These are phyloP conservation scores for Rhizophagus sp. DNA, from an alignment of 192 early-diverging fungal species.

Conservation along the genomic window DNA sequence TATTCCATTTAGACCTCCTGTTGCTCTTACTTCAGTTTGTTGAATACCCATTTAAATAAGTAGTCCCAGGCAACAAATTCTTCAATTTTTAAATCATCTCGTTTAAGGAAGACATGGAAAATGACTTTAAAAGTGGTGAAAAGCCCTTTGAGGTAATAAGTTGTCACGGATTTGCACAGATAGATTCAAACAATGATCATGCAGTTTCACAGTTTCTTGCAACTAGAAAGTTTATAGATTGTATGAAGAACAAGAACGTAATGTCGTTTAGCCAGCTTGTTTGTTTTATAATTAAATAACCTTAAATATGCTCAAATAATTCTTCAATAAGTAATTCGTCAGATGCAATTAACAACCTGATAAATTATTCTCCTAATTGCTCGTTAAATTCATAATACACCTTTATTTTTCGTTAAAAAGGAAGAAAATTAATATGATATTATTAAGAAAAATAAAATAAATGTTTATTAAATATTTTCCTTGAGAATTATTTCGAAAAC, in stretches of 20 bases:
- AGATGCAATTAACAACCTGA: conserved; percentile 6
- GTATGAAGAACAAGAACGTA: background rate
- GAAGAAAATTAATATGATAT: too few relatives aligned
- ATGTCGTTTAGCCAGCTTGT: background rate
- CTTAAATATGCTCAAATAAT: conserved; percentile 7
- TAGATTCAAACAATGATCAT: conserved; percentile 7
- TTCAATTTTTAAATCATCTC: background rate
- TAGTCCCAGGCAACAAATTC: conserved; percentile 12
- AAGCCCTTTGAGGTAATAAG: conserved; percentile 9
- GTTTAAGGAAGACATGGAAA: too few relatives aligned
- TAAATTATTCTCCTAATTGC: background rate
- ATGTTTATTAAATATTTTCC: too few relatives aligned
- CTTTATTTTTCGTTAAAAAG: background rate
- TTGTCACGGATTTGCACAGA: background rate
- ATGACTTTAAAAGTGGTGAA: too few relatives aligned
- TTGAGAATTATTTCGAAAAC: too few relatives aligned
- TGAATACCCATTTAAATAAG: conserved; percentile 15
- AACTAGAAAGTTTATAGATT: background rate
- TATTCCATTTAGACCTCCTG: too few relatives aligned
- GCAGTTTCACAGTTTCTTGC: conserved; percentile 4
- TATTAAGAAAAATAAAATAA: too few relatives aligned
- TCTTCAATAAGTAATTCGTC: conserved; percentile 8
- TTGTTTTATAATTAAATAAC: conserved; percentile 15
- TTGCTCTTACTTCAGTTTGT: too few relatives aligned
- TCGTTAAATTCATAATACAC: background rate